phyloP scores from a whole-genome alignment of 2,329 filamentous ascomycete genomes.

The Ceratocystis diversiconidia region DNA sequence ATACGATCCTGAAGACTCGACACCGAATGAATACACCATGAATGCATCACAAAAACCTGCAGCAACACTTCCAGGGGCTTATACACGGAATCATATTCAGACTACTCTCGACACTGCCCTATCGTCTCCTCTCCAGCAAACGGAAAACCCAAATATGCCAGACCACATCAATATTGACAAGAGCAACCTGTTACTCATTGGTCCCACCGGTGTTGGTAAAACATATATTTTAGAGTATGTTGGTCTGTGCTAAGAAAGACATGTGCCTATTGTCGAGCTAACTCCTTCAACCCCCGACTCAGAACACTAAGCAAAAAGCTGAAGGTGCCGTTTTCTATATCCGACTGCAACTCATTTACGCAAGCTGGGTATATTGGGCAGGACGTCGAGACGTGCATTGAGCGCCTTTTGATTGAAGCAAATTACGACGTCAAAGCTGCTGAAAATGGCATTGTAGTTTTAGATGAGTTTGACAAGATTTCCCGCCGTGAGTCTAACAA shows the following conservation, averaged over 20 bases:
- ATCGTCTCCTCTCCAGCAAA: slow-evolving; percentile 33
- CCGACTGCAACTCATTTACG: slow-evolving; percentile 89
- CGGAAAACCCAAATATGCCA: slow-evolving; percentile 32
- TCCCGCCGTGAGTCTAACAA: slow-evolving; percentile 76
- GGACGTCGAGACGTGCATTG: slow-evolving; percentile 91
- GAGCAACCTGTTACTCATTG: slow-evolving; percentile 81
- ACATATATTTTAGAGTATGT: slow-evolving; percentile 71
- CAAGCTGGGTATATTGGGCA: slow-evolving; percentile 97
- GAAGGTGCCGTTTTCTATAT: slow-evolving; percentile 91
- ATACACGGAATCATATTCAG: not conserved
- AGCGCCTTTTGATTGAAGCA: slow-evolving; percentile 74
- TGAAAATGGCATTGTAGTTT: slow-evolving; percentile 83
- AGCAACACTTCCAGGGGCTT: not conserved
- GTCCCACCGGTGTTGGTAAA: slow-evolving; percentile 90
- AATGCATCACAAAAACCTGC: not conserved
- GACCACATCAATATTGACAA: slow-evolving; percentile 70
- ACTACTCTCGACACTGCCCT: slow-evolving; percentile 14
- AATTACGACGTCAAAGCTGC: slow-evolving; percentile 76
- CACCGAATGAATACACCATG: slow-evolving; percentile 20
- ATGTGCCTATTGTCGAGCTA: not conserved
- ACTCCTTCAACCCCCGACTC: slow-evolving; percentile 20
- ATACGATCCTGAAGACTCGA: slow-evolving; percentile 20
- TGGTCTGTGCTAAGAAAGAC: not conserved
- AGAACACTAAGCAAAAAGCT: slow-evolving; percentile 83
- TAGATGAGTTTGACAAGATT: slow-evolving; percentile 97